Conservation (phyloP, 192 early-diverging fungal species). For the Coemansia nantahalensis region DNA sequence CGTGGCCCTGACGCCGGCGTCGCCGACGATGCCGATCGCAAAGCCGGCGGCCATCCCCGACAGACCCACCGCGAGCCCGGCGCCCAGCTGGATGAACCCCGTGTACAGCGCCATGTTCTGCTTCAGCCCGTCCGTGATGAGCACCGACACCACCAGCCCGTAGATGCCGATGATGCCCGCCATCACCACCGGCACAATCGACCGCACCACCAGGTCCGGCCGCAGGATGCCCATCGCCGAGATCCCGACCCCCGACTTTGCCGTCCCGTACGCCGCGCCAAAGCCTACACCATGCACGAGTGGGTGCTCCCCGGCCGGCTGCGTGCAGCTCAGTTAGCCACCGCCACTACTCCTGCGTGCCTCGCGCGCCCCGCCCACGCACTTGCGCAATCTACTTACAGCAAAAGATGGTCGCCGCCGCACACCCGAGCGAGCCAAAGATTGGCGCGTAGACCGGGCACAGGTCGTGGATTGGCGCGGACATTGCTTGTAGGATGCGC, state of each 20-base stretch:
- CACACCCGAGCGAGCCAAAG: slow-evolving; percentile 93
- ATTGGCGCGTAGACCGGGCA: slow-evolving; percentile 94
- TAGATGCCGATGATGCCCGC: slow-evolving; percentile 99
- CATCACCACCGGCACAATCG: slow-evolving; percentile 94
- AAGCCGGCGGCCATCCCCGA: slow-evolving; percentile 86
- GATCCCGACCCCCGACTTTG: slow-evolving; percentile 88
- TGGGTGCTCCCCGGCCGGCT: too few relatives aligned
- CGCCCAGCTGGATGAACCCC: slow-evolving; percentile 78
- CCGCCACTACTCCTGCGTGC: too few relatives aligned
- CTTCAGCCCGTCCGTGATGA: slow-evolving; percentile 80
- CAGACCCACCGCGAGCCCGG: slow-evolving; percentile 79
- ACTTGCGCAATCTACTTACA: slow-evolving; percentile 62
- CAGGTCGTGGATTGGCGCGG: slow-evolving; percentile 48
- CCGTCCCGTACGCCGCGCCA: slow-evolving; percentile 90
- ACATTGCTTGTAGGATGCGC: slow-evolving; percentile 17
- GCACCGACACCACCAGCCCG: slow-evolving; percentile 94
- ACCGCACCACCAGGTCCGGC: slow-evolving; percentile 85
- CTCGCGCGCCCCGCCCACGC: too few relatives aligned
- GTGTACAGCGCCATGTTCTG: slow-evolving; percentile 65
- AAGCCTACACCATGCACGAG: slow-evolving; percentile 57
- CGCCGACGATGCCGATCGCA: slow-evolving; percentile 89
- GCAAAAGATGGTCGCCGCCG: slow-evolving; percentile 87
- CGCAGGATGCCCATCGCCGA: slow-evolving; percentile 83
- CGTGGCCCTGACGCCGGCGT: slow-evolving; percentile 80
- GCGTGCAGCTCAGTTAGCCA: too few relatives aligned